Conservation (phyloP, 225 moss, liverwort and hornwort genomes). For the Sphagnum tenellum region DNA sequence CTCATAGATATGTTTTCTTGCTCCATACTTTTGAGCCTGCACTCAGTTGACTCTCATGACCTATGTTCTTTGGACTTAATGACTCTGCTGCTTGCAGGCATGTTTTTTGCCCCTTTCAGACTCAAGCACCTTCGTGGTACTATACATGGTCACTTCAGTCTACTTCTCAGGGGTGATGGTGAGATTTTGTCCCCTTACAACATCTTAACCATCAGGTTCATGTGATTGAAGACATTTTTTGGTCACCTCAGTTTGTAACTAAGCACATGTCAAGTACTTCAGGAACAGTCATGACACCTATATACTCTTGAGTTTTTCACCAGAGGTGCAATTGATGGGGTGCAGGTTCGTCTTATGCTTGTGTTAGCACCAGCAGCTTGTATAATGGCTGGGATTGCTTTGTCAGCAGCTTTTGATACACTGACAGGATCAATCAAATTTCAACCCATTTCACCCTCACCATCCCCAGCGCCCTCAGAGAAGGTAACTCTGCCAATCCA, state of each 20-base stretch:
- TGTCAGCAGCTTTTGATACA: slow-evolving; percentile 89
- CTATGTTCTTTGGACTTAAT: no score
- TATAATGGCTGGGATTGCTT: slow-evolving; percentile 90
- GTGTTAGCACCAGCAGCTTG: slow-evolving; percentile 96
- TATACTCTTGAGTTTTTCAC: no score
- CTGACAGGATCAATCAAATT: slow-evolving; percentile 85
- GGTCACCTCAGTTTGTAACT: no score
- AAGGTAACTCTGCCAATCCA: slow-evolving; percentile 18
- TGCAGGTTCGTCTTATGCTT: slow-evolving; percentile 99
- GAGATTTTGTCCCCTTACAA: no score
- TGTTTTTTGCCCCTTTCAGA: slow-evolving; percentile 96
- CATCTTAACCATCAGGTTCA: no score
- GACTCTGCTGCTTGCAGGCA: slow-evolving; percentile 44
- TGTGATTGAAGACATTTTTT: no score
- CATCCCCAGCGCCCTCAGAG: slow-evolving; percentile 26
- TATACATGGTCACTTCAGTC: slow-evolving; percentile 95
- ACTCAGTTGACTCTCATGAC: no score
- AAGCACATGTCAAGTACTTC: no score
- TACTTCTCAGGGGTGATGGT: slow-evolving; percentile 99
- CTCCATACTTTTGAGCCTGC: background rate
- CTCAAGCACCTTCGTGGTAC: slow-evolving; percentile 78
- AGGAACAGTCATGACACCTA: no score
- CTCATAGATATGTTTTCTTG: slow-evolving; percentile 6
- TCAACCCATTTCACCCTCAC: slow-evolving; percentile 46
- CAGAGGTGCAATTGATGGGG: no score